Percentiles rank a stretch among this genome's conserved stretches.
phyloP scores from a whole-genome alignment of 495 filamentous ascomycete genomes.

The Letharia lupina region DNA sequence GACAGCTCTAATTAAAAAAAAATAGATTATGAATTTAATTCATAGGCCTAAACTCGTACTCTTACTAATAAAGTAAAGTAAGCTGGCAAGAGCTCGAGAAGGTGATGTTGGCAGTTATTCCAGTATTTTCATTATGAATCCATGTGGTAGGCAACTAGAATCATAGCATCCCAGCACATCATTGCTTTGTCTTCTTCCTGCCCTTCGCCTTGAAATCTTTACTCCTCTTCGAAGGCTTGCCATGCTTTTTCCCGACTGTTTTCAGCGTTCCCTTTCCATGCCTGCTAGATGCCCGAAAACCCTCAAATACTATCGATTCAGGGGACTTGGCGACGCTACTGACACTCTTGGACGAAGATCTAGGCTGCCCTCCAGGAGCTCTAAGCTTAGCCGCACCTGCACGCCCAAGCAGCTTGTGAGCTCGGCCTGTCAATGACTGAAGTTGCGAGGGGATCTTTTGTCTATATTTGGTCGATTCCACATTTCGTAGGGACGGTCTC shows the following conservation, averaged over 20 bases:
- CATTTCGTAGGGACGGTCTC: conserved; percentile 19
- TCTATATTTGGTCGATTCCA: conserved; percentile 39
- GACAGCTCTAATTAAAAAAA: no score
- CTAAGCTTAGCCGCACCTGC: conserved; percentile 63
- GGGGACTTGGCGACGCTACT: conserved; percentile 41
- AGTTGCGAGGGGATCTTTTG: conserved; percentile 58
- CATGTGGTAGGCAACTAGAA: not conserved
- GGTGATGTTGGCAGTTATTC: not conserved
- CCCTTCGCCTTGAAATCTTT: conserved; percentile 56
- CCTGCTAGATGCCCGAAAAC: conserved; percentile 65
- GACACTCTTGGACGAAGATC: conserved; percentile 22
- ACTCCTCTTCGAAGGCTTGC: conserved; percentile 44
- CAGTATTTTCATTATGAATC: no score
- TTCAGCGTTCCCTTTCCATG: conserved; percentile 54
- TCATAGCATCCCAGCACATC: not conserved
- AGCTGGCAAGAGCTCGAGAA: no score
- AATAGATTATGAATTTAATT: no score
- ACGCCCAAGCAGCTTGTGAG: conserved; percentile 71
- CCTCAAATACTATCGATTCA: conserved; percentile 79
- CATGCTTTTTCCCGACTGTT: conserved; percentile 44
- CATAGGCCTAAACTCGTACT: no score
- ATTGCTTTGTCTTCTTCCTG: conserved; percentile 35
- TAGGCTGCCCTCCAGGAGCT: conserved; percentile 31
- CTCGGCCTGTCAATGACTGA: conserved; percentile 68
- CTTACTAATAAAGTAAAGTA: no score